Evolutionary conservation across 2,329 filamentous ascomycete species (phyloP), one percentile per base, ranked within the genome.

Genomic region (Ophiocordyceps camponoti-rufipedis): DNA sequence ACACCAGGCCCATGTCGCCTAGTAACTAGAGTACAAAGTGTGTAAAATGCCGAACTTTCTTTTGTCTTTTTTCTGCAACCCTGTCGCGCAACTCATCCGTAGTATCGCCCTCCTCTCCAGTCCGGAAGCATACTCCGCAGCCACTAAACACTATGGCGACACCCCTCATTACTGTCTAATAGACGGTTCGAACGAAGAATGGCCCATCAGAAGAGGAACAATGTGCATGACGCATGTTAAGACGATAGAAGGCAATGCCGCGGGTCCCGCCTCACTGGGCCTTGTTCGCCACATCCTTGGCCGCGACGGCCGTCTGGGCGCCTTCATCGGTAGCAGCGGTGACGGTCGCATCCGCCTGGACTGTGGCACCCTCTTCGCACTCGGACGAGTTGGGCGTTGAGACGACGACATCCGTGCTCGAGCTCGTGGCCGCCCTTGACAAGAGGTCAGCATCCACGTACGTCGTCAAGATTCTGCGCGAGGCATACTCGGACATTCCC

Each of bases 351-450:
- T 75, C 70, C 43, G 71, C 66, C 48, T 68, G 66, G 52, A 75
- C 66, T n/a, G 72, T 74, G 47, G 68, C 65, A 48, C 67, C 69
- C 54, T 76, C 72, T 50, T 73, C 70, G 48, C 62, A 68, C 50
- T 72, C 68, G 42, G 69, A 72, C 46, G 67, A 60, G 42, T 61
- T 59, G 46, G 66, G 62, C 46, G 60, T 62, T 35, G 56, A 55
- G 54, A 62, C 58, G 46, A 60, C 57, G 46, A 61, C 63, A 49
- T 65, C 58, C 47, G 58, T 58, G 51, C 59, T 65, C 55, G 63
- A 61, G 55, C 63, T 69, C 51, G 53, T 52, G 42, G 54, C 55
- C 56, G 60, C 58, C 59, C 62, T 65, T 49, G 31, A 39, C 47
- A 50, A 50, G 50, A 54, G 48, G 56, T 65, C 57, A 63, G 60